phyloP scores from a whole-genome alignment of 169 alveolate species.

The Cryptosporidium ryanae region DNA sequence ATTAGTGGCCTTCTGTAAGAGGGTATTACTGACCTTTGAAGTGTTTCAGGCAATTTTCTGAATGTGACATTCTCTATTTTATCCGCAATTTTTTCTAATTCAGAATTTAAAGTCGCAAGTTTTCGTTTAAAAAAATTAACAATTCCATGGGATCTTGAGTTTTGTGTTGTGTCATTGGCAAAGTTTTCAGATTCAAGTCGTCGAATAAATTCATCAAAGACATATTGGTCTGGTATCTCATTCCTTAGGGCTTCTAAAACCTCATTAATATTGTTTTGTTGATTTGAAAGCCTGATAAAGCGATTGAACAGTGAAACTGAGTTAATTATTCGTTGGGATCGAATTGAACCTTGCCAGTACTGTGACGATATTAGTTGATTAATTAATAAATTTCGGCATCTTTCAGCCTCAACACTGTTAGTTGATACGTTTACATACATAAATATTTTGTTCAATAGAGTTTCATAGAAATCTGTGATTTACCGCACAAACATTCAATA shows the following conservation, averaged over 20 bases:
- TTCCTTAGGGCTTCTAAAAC: conserved; percentile 28
- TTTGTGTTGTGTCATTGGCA: not conserved
- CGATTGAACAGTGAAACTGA: conserved; percentile 41
- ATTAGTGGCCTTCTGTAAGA: conserved; percentile 62
- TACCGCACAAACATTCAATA: conserved; percentile 1
- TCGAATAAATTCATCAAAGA: conserved; percentile 47
- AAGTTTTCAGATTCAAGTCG: not conserved
- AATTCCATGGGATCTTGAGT: not conserved
- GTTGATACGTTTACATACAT: conserved; percentile 71
- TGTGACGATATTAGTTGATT: conserved; percentile 60
- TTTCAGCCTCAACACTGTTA: conserved; percentile 65
- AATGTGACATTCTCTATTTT: conserved; percentile 13
- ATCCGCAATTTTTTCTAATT: not conserved
- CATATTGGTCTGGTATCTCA: conserved; percentile 10
- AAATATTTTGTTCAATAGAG: not conserved
- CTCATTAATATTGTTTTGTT: not conserved
- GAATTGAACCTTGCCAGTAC: conserved; percentile 64
- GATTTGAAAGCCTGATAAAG: conserved; percentile 37
- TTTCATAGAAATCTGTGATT: not conserved
- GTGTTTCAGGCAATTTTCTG: conserved; percentile 16
- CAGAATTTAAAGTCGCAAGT: not conserved
- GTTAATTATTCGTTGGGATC: conserved; percentile 43
- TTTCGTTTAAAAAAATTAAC: not conserved
- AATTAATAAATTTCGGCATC: conserved; percentile 51
- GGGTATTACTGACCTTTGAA: conserved; percentile 23